These are phyloP conservation scores for Sporisorium scitamineum DNA, from an alignment of 1,284 basidiomycete genomes.

Conservation along the genomic window DNA sequence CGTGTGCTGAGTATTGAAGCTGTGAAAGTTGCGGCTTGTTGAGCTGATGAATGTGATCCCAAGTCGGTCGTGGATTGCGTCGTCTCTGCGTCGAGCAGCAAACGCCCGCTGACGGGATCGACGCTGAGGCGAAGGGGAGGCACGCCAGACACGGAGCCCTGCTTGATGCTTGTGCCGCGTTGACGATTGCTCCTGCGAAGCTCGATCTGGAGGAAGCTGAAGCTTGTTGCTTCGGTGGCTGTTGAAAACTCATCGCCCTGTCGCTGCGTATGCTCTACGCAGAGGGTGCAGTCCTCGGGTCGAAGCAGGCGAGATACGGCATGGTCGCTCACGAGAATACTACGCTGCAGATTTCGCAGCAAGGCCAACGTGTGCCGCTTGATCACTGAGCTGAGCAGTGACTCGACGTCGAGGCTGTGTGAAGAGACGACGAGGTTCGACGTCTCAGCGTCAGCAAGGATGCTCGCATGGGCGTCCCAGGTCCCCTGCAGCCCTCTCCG, in stretches of 20 bases:
- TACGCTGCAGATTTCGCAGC: constrained; percentile 38
- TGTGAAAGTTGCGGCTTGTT: constrained; percentile 29
- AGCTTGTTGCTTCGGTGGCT: constrained; percentile 26
- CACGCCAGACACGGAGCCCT: constrained; percentile 12
- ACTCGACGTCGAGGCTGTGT: constrained; percentile 37
- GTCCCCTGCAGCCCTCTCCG: constrained; percentile 32
- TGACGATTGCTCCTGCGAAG: constrained; percentile 17
- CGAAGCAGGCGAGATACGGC: constrained; percentile 38
- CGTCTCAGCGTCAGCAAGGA: constrained; percentile 25
- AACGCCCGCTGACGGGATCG: constrained; percentile 44
- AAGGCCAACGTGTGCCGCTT: constrained; percentile 35
- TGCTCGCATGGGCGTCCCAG: constrained; percentile 35
- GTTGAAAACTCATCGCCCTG: constrained; percentile 34
- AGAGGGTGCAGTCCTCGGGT: constrained; percentile 38
- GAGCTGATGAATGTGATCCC: not conserved
- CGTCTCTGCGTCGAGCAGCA: constrained; percentile 39
- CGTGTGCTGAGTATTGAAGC: constrained; percentile 35
- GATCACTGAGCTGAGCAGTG: constrained; percentile 29
- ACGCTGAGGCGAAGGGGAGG: constrained; percentile 46
- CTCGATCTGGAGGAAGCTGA: constrained; percentile 38
- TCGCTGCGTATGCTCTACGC: constrained; percentile 27
- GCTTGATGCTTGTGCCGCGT: not conserved
- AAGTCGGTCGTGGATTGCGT: constrained; percentile 1
- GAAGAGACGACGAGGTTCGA: constrained; percentile 25
- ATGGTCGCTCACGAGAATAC: constrained; percentile 45